Conservation (phyloP, 208 protist species). For the Wallacemonas sp. region DNA sequence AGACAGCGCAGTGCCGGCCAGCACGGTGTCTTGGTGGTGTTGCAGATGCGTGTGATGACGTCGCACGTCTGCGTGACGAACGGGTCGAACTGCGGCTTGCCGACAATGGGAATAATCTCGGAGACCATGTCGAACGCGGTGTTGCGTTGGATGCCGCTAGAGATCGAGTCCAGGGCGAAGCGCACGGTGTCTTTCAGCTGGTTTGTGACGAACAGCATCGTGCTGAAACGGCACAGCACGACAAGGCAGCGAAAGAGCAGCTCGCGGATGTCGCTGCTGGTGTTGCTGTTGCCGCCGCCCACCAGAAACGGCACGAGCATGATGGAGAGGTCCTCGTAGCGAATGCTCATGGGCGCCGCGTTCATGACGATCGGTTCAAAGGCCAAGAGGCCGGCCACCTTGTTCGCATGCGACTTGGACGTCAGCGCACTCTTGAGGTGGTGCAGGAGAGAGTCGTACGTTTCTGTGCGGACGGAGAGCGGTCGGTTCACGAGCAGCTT, state of each 20-base stretch:
- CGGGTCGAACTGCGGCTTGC: slow-evolving; percentile 51
- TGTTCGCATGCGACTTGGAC: slow-evolving; percentile 58
- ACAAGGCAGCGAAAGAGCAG: slow-evolving; percentile 75
- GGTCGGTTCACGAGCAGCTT: slow-evolving; percentile 74
- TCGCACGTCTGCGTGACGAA: slow-evolving; percentile 72
- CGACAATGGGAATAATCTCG: slow-evolving; percentile 77
- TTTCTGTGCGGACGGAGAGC: slow-evolving; percentile 38
- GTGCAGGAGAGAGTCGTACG: slow-evolving; percentile 57
- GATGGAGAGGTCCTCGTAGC: slow-evolving; percentile 78
- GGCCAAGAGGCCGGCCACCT: slow-evolving; percentile 75
- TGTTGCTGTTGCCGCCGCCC: slow-evolving; percentile 33
- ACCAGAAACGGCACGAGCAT: slow-evolving; percentile 77
- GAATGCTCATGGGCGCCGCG: slow-evolving; percentile 32
- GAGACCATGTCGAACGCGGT: slow-evolving; percentile 79
- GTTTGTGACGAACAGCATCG: slow-evolving; percentile 64
- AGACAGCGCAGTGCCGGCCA: slow-evolving; percentile 82
- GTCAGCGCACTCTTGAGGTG: slow-evolving; percentile 62
- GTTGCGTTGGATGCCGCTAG: slow-evolving; percentile 44
- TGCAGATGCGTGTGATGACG: slow-evolving; percentile 47
- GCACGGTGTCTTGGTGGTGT: slow-evolving; percentile 58
- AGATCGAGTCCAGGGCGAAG: slow-evolving; percentile 68
- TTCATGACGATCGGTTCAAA: slow-evolving; percentile 88
- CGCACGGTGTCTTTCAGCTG: slow-evolving; percentile 77
- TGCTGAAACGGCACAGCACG: slow-evolving; percentile 76
- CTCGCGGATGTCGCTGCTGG: slow-evolving; percentile 36